Evolutionary conservation across 768 basidiomycete genomes (phyloP).

Genomic region (Panellus pusillus): DNA sequence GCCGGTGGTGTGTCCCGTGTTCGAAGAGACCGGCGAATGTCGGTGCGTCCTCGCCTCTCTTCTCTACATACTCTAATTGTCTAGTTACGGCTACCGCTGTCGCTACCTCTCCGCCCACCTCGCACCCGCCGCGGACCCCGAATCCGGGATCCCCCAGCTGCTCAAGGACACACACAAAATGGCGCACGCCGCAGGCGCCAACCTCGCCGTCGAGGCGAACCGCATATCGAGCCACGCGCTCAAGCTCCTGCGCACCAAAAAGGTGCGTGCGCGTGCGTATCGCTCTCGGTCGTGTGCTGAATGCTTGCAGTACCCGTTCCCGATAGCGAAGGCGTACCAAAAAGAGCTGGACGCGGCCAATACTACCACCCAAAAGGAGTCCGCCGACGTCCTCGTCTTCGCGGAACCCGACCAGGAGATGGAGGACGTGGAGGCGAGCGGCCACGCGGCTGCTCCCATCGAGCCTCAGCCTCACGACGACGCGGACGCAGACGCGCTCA

Average conservation of each 20-base stretch:
- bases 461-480: background rate
- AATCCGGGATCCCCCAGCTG: slow-evolving; percentile 44
- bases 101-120: slow-evolving; percentile 85
- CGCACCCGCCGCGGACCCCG: slow-evolving; percentile 40
- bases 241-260: slow-evolving; percentile 64
- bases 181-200: slow-evolving; percentile 42
- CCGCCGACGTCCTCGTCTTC: slow-evolving; percentile 31
- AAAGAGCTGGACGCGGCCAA: slow-evolving; percentile 45
- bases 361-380: slow-evolving; percentile 25
- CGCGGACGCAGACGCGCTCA: slow-evolving; percentile 23
- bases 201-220: slow-evolving; percentile 60
- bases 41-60: slow-evolving; percentile 34
- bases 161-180: slow-evolving; percentile 61
- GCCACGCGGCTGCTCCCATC: background rate
- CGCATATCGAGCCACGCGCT: slow-evolving; percentile 58
- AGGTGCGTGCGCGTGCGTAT: too few species aligned
- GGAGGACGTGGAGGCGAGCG: slow-evolving; percentile 21
- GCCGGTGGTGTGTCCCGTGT: slow-evolving; percentile 63
- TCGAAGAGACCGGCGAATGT: slow-evolving; percentile 70
- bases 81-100: slow-evolving; percentile 81
- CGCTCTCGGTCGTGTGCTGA: too few species aligned
- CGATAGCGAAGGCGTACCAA: slow-evolving; percentile 63
- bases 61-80: background rate
- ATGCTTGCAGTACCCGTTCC: slow-evolving; percentile 58
- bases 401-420: slow-evolving; percentile 42